These are phyloP conservation scores for Gynochthodes officinalis DNA, from an alignment of 257 asterid species.

Conservation along the genomic window DNA sequence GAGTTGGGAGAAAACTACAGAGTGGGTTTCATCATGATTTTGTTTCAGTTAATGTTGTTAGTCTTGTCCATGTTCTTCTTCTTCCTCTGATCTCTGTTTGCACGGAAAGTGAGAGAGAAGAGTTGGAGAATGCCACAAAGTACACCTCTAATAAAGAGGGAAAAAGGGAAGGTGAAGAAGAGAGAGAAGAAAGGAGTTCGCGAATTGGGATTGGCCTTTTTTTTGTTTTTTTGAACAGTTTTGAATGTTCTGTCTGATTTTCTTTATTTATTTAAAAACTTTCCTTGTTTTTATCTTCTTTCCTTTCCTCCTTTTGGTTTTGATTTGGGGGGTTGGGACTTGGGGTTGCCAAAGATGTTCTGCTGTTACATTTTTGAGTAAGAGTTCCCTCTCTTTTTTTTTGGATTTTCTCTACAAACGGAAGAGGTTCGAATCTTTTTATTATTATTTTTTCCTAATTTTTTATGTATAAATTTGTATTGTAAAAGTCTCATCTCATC, in stretches of 20 bases:
- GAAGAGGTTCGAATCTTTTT: too few relatives aligned
- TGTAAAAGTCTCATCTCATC: too few relatives aligned
- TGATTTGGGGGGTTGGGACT: neutral
- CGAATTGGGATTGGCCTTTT: neutral
- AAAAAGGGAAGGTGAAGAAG: neutral
- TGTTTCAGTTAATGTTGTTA: neutral
- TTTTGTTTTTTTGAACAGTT: too few relatives aligned
- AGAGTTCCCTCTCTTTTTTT: neutral
- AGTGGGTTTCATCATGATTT: conserved; percentile 10
- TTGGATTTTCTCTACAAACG: too few relatives aligned
- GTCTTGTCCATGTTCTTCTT: conserved; percentile 2
- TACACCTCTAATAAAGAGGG: neutral
- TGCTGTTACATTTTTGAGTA: neutral
- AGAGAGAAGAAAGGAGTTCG: neutral
- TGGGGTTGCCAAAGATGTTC: neutral
- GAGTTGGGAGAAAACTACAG: conserved; percentile 13
- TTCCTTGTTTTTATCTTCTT: neutral
- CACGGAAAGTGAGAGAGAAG: neutral
- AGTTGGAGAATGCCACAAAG: neutral
- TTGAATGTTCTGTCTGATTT: neutral
- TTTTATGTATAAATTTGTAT: too few relatives aligned
- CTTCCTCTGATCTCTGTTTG: conserved; percentile 5
- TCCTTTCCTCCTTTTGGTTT: neutral
- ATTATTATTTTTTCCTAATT: too few relatives aligned
- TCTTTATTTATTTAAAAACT: neutral